phyloP scores from a whole-genome alignment of 192 early-diverging fungal species.

The Phlyctochytrium planicorne region DNA sequence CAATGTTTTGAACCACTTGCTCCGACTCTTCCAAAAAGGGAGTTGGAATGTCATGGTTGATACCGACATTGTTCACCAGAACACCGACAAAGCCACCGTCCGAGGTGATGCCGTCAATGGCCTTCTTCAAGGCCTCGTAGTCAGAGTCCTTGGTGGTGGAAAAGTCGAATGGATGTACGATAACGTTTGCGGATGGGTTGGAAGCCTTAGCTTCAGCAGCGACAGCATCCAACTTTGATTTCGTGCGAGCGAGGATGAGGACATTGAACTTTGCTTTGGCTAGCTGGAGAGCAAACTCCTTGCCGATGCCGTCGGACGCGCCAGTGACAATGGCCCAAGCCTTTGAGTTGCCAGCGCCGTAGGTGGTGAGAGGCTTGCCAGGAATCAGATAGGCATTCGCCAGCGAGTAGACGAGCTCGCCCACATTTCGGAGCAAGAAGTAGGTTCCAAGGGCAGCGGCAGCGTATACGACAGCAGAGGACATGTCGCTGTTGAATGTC shows the following conservation, averaged over 20 bases:
- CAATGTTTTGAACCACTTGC: constrained; percentile 65
- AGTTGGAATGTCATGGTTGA: constrained; percentile 88
- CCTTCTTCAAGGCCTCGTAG: constrained; percentile 62
- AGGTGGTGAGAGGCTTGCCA: constrained; percentile 39
- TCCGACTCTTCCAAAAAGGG: constrained; percentile 76
- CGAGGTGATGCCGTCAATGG: constrained; percentile 47
- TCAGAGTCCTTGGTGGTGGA: constrained; percentile 57
- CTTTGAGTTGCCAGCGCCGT: constrained; percentile 52
- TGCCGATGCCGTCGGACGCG: constrained; percentile 95
- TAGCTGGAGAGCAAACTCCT: constrained; percentile 89
- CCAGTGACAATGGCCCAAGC: constrained; percentile 89
- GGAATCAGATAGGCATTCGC: constrained; percentile 17
- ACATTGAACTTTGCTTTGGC: constrained; percentile 82
- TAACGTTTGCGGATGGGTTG: neutral
- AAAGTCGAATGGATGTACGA: constrained; percentile 75
- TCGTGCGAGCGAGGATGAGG: constrained; percentile 78
- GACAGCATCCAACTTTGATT: constrained; percentile 74
- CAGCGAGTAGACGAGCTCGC: constrained; percentile 2
- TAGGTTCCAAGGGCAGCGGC: neutral
- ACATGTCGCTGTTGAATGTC: too few relatives aligned
- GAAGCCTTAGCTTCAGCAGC: constrained; percentile 59
- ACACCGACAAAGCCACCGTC: constrained; percentile 47
- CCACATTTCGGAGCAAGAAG: neutral
- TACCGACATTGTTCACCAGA: constrained; percentile 92
- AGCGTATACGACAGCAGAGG: neutral